Base-by-base conservation (phyloP, 2,329 filamentous ascomycete genomes). In the Scolecobasidium constrictum region DNA sequence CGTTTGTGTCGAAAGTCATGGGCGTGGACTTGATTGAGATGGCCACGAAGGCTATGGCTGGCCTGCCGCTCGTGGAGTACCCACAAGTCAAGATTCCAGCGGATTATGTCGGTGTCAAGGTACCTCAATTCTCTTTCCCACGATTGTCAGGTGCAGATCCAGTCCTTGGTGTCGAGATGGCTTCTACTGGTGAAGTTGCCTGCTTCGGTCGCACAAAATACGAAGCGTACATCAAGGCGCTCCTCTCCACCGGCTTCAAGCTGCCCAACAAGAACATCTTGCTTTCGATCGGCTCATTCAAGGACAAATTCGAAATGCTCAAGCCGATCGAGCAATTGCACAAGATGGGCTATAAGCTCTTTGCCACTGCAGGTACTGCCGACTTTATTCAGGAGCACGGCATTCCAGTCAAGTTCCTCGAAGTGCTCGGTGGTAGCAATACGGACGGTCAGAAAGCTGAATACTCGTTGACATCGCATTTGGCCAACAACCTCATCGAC, bases 1-100 rank as follows among this genome's bases (percentile, higher is more conserved):
- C 92, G 48, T 98, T 98, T 58, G 88, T 96, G 13, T 95, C 88
- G 50, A 98, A 98, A 72, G 86, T 94, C 52, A 96, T 94, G 86
- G 88, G 88, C 40, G 85, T 95, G 41, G 90, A 98, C 59, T 73
- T 98, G 49, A 95, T 98, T 51, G 90, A 95, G 69, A 87, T 98
- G 86, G 92, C 92, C 20, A 96, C 92, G 52, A 94, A 93, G 70
- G 90, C 90, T 13, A 96, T 96, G 66, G 86, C 92, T 67, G 83
- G 81, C 36, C 70, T 86, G 55, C 84, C 86, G 3, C 80, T 96
- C 49, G 67, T 75, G 43, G 83, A 82, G 53, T 96, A 96, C 56
- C 90, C 92, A 37, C 72, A 79, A 5, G 75, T 81, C 47, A 79
- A 76, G 45, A 75, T 95, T 38, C 76, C 83, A 3, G 72, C 82